Evolutionary conservation across 345 rosid species (phyloP).

Genomic region (Microcos paniculata): DNA sequence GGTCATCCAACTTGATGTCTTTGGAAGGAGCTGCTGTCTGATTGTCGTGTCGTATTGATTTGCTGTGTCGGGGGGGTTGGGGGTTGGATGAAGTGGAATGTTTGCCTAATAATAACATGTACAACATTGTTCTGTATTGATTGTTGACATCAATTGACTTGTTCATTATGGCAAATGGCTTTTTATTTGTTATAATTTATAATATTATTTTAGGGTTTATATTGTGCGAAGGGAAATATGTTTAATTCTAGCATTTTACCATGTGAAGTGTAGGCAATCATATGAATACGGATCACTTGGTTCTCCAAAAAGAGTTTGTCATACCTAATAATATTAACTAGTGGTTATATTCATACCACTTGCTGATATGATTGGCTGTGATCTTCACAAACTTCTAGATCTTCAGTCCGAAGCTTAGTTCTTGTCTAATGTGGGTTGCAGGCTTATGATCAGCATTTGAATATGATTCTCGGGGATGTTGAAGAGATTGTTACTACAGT

Average conservation of each 20-base stretch:
- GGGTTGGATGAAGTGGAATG: not conserved
- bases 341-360: not conserved
- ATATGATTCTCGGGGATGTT: conserved; percentile 99
- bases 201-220: not conserved
- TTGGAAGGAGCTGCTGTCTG: not conserved
- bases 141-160: not conserved
- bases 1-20: not conserved
- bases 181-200: not conserved
- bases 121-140: not conserved
- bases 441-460: conserved; percentile 99
- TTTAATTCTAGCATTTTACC: not conserved
- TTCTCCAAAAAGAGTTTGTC: not conserved
- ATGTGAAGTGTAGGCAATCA: not conserved
- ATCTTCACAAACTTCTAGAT: not conserved
- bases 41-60: not conserved
- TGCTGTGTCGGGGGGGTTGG: not conserved
- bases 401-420: not conserved
- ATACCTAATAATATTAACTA: not conserved
- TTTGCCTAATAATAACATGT: not conserved
- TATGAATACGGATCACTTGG: not conserved
- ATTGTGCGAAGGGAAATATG: not conserved
- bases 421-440: conserved; percentile 27
- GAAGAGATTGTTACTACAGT: conserved; percentile 94
- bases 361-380: not conserved
- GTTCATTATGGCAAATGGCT: not conserved